Conservation (phyloP, 305 asterid species). For the Solanum hybrid region DNA sequence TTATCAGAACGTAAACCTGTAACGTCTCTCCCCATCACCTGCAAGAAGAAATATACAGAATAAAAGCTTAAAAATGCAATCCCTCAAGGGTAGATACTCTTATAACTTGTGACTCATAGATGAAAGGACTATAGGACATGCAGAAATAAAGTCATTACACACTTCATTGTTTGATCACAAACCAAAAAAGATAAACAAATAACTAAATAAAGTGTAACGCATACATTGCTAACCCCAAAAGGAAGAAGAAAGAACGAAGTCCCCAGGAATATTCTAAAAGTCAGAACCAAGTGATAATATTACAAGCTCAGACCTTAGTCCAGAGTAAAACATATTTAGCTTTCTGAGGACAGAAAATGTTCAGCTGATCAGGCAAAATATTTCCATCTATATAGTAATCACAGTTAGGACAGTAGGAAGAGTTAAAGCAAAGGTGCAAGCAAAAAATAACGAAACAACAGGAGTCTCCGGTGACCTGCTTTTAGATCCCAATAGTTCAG, state of each 20-base stretch:
- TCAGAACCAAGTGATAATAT: background rate
- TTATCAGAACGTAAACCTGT: conserved; percentile 41
- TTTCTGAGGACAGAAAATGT: background rate
- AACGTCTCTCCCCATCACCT: conserved; percentile 66
- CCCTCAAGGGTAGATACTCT: background rate
- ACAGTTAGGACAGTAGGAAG: background rate
- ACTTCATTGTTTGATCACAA: background rate
- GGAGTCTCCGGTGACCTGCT: background rate
- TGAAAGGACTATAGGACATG: background rate
- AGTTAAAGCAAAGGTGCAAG: background rate
- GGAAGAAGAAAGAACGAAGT: background rate
- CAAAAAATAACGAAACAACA: background rate
- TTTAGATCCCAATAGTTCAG: background rate
- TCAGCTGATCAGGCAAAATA: background rate
- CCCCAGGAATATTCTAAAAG: background rate
- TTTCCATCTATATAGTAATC: background rate
- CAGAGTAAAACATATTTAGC: background rate
- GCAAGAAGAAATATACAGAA: conserved; percentile 6
- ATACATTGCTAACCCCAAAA: background rate
- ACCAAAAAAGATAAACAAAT: background rate
- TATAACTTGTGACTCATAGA: background rate
- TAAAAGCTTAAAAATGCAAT: background rate
- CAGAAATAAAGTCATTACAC: background rate
- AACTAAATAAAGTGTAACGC: background rate
- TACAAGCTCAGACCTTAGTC: background rate